These are phyloP conservation scores for Trichoderma guizhouense DNA, from an alignment of 2,329 filamentous ascomycete genomes.

Conservation along the genomic window DNA sequence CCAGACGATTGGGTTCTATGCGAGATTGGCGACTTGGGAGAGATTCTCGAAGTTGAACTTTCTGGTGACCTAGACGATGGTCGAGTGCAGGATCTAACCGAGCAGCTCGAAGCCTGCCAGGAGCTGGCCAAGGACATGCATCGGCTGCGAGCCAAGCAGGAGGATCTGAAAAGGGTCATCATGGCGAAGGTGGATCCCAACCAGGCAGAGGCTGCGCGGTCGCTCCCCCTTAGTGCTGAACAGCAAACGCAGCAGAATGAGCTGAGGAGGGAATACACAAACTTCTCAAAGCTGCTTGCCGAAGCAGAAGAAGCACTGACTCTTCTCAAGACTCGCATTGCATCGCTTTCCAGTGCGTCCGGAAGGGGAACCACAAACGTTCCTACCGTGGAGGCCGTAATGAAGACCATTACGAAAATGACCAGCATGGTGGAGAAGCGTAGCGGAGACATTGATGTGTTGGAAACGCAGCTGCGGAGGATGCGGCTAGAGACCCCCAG, in stretches of 20 bases:
- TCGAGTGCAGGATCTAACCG: slow-evolving; percentile 63
- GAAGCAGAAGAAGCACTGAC: slow-evolving; percentile 78
- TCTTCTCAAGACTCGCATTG: slow-evolving; percentile 74
- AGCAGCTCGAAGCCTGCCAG: slow-evolving; percentile 65
- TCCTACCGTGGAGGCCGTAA: slow-evolving; percentile 88
- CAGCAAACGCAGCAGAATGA: slow-evolving; percentile 81
- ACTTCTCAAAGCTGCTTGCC: slow-evolving; percentile 69
- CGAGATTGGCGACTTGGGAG: slow-evolving; percentile 68
- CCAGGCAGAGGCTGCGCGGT: slow-evolving; percentile 59
- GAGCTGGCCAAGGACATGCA: slow-evolving; percentile 67
- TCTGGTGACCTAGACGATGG: slow-evolving; percentile 62
- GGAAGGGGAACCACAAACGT: slow-evolving; percentile 49
- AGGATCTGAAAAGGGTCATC: slow-evolving; percentile 75
- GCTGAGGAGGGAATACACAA: slow-evolving; percentile 70
- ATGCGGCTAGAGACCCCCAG: slow-evolving; percentile 52
- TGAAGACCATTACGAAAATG: slow-evolving; percentile 89
- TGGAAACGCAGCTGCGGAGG: slow-evolving; percentile 82
- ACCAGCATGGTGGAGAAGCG: slow-evolving; percentile 88
- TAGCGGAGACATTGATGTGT: slow-evolving; percentile 83
- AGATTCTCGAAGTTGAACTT: slow-evolving; percentile 62
- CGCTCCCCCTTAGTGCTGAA: slow-evolving; percentile 77
- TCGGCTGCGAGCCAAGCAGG: slow-evolving; percentile 70
- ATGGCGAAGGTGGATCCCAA: slow-evolving; percentile 66
- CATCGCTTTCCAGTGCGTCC: slow-evolving; percentile 50
- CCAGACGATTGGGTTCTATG: slow-evolving; percentile 69